Evolutionary conservation across 768 basidiomycete genomes (phyloP), one percentile per base, ranked within the genome.

Genomic region (Suillus spraguei): DNA sequence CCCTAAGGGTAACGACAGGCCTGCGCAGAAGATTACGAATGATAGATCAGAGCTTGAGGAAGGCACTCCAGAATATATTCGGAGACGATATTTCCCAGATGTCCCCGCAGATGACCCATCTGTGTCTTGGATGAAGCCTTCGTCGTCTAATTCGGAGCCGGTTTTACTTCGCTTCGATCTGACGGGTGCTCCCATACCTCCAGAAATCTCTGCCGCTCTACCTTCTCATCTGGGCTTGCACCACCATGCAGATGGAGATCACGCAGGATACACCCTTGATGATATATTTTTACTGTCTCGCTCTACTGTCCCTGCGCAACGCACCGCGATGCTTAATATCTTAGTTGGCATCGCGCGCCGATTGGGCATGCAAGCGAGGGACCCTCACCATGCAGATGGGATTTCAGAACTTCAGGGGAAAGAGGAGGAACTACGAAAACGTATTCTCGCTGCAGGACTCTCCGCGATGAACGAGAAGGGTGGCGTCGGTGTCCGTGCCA

Each of bases 151-250:
- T 3, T 32, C 54, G 8, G 11, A 72, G 76, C 4, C 68, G 70
- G 58, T 68, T 70, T 16, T 79, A 77, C 44, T 84, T 83, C 65
- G 84, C 84, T 97, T 95, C 70, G 91, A 96, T 73, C 83, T 96
- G 2, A 80, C 83, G 1, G 95, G 94, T 8, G 79, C 76, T 11
- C 84, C 86, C 0, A 88, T 97, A n/a, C 80, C 91, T 1, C 63
- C 78, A 0, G 70, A 80, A 3, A 68, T 87, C 3, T 84, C 86
- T 3, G 73, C 80, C 0, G 80, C 79, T 1, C 80, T 97, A 3
- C 95, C 94, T 2, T 89, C 92, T 0, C 89, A 95, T 76, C 82
- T 94, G 7, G 95, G 95, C 5, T 80, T 97, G 4, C 95, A 98
- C 74, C 95, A 97, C 71, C 95, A 97, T 71, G 89, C 94, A 0